Evolutionary conservation across 2,329 filamentous ascomycete species (phyloP).

Genomic region (Scedosporium apiospermum): DNA sequence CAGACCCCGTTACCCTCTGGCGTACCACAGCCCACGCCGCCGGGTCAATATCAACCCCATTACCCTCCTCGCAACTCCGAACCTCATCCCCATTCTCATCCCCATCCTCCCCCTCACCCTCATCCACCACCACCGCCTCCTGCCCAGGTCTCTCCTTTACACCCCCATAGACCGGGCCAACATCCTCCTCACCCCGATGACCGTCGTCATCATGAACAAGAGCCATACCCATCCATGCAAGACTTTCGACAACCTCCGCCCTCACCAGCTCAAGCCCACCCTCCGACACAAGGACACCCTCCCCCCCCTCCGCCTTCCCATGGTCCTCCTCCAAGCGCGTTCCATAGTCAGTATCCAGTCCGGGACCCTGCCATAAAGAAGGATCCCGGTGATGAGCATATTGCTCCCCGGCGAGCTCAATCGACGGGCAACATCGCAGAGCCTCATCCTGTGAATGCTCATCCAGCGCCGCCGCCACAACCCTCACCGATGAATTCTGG

Average conservation of each 20-base stretch:
- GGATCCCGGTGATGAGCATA: conserved; percentile 39
- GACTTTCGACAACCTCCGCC: conserved; percentile 34
- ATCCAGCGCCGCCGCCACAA: conserved; percentile 20
- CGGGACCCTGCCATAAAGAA: conserved; percentile 48
- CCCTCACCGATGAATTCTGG: conserved; percentile 17
- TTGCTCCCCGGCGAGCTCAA: conserved; percentile 39
- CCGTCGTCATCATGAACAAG: conserved; percentile 48
- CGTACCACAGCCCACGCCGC: conserved; percentile 19
- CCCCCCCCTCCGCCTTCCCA: not conserved
- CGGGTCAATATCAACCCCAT: conserved; percentile 26
- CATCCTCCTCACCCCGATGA: conserved; percentile 32
- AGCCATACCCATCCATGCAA: conserved; percentile 44
- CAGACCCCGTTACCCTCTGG: conserved; percentile 17
- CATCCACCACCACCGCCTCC: conserved; percentile 11
- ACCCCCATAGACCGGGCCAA: conserved; percentile 18
- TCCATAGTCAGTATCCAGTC: conserved; percentile 19
- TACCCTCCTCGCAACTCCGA: conserved; percentile 28
- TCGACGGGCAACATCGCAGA: conserved; percentile 38
- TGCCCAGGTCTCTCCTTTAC: conserved; percentile 17
- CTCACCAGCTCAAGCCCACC: conserved; percentile 5
- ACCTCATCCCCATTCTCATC: conserved; percentile 12
- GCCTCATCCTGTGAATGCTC: conserved; percentile 11
- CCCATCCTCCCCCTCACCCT: conserved; percentile 17
- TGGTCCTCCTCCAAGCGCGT: conserved; percentile 2
- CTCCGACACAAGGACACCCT: not conserved